Conservation (phyloP, 2,329 filamentous ascomycete genomes). For the Rosellinia necatrix region DNA sequence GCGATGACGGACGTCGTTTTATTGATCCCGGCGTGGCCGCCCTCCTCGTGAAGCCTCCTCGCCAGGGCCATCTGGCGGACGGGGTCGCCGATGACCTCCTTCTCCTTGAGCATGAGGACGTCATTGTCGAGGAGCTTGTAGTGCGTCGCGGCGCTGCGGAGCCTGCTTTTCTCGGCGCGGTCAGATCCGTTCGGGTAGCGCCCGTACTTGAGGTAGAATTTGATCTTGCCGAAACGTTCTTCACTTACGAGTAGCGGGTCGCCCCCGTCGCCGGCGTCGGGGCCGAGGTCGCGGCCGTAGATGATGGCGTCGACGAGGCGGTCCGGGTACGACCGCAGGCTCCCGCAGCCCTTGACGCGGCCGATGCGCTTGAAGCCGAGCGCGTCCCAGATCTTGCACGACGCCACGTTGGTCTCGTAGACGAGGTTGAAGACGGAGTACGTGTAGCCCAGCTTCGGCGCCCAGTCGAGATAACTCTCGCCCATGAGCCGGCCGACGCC, state of each 20-base stretch:
- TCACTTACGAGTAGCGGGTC: slow-evolving; percentile 86
- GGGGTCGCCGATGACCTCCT: slow-evolving; percentile 93
- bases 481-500: slow-evolving; percentile 78
- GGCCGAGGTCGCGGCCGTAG: slow-evolving; percentile 68
- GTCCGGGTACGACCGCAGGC: slow-evolving; percentile 69
- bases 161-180: slow-evolving; percentile 90
- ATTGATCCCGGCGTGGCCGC: slow-evolving; percentile 90
- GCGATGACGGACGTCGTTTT: slow-evolving; percentile 95
- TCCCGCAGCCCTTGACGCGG: slow-evolving; percentile 73
- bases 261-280: slow-evolving; percentile 47
- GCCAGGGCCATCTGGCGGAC: slow-evolving; percentile 90
- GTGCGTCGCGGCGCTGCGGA: slow-evolving; percentile 91
- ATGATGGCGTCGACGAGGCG: slow-evolving; percentile 77
- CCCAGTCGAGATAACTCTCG: slow-evolving; percentile 77
- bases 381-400: slow-evolving; percentile 88
- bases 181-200: slow-evolving; percentile 94
- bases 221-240: slow-evolving; percentile 98
- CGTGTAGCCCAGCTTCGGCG: slow-evolving; percentile 80
- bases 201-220: slow-evolving; percentile 92
- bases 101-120: slow-evolving; percentile 94
- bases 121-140: slow-evolving; percentile 82
- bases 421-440: slow-evolving; percentile 95
- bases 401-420: slow-evolving; percentile 91
- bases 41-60: slow-evolving; percentile 69
- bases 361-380: slow-evolving; percentile 93